Evolutionary conservation across 2,329 filamentous ascomycete genomes (phyloP).

Genomic region (Ilyonectria robusta): DNA sequence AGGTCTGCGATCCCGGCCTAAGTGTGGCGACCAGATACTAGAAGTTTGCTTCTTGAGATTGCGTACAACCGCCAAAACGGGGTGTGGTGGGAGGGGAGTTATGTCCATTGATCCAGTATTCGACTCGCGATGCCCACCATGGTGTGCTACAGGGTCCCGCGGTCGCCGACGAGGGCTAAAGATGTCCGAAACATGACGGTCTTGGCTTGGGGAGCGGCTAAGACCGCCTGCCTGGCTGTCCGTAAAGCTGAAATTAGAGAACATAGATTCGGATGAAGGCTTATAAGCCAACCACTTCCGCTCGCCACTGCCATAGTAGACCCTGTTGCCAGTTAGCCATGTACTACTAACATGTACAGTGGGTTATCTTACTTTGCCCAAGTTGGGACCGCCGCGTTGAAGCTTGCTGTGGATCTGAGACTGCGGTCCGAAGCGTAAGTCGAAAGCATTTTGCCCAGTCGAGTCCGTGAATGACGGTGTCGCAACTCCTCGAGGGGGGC

Average conservation of each 20-base stretch:
- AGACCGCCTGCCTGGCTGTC: constrained; percentile 64
- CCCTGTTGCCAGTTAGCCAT: constrained; percentile 53
- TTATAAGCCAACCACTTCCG: constrained; percentile 64
- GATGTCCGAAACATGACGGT: constrained; percentile 62
- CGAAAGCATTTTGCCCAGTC: constrained; percentile 66
- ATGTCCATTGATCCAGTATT: constrained; percentile 61
- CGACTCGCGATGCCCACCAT: constrained; percentile 25
- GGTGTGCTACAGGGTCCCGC: constrained; percentile 49
- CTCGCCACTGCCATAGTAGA: constrained; percentile 81
- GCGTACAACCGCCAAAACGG: constrained; percentile 46
- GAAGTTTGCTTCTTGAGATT: constrained; percentile 65
- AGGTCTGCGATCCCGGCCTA: constrained; percentile 74
- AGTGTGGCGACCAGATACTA: constrained; percentile 81
- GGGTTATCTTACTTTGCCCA: constrained; percentile 65
- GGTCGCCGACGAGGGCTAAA: constrained; percentile 62
- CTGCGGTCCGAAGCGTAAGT: constrained; percentile 66
- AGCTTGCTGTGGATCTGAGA: constrained; percentile 67
- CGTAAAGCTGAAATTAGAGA: constrained; percentile 60
- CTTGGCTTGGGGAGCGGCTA: constrained; percentile 64
- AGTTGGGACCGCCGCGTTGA: constrained; percentile 62
- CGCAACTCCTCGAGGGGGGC: constrained; percentile 70
- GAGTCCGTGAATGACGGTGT: constrained; percentile 67
- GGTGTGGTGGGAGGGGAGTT: constrained; percentile 51
- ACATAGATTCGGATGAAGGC: constrained; percentile 61
- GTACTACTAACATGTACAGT: background rate